A percentile compares a stretch with the other conserved stretches of the same genome.
phyloP scores from a whole-genome alignment of 306 rosid genomes.

The Cyamopsis tetragonoloba region DNA sequence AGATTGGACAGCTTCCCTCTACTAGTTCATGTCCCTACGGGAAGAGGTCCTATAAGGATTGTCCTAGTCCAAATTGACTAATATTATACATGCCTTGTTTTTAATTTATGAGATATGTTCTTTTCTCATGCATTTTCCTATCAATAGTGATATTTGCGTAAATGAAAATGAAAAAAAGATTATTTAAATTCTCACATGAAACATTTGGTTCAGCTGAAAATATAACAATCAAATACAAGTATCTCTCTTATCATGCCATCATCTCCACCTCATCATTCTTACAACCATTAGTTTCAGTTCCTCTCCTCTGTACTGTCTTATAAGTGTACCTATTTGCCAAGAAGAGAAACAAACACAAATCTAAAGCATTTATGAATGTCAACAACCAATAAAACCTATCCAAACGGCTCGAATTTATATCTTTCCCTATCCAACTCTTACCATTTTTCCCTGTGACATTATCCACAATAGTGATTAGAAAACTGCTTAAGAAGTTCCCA shows the following conservation, averaged over 20 bases:
- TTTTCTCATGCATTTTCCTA: not conserved
- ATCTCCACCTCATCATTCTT: slow-evolving; percentile 20
- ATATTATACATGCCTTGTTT: slow-evolving; percentile 31
- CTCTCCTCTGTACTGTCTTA: slow-evolving; percentile 29
- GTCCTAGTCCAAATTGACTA: slow-evolving; percentile 34
- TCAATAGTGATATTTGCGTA: too few relatives aligned
- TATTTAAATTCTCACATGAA: too few relatives aligned
- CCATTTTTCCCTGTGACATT: slow-evolving; percentile 31
- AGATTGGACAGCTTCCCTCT: slow-evolving; percentile 24
- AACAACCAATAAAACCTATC: slow-evolving; percentile 42
- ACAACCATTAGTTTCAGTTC: not conserved
- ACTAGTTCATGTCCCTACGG: slow-evolving; percentile 18
- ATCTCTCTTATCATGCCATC: too few relatives aligned
- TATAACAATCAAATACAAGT: too few relatives aligned
- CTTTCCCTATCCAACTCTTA: slow-evolving; percentile 42
- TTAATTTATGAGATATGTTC: not conserved
- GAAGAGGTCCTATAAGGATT: slow-evolving; percentile 16
- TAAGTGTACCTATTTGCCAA: slow-evolving; percentile 43
- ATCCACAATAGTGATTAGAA: slow-evolving; percentile 41
- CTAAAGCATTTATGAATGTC: slow-evolving; percentile 23
- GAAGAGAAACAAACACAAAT: slow-evolving; percentile 27
- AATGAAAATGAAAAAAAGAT: too few relatives aligned
- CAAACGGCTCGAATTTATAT: slow-evolving; percentile 36
- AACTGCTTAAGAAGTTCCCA: slow-evolving; percentile 43
- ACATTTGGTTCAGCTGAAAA: too few relatives aligned